Evolutionary conservation across 179 eudicot genomes (phyloP).

Genomic region (Beta corolliflora): DNA sequence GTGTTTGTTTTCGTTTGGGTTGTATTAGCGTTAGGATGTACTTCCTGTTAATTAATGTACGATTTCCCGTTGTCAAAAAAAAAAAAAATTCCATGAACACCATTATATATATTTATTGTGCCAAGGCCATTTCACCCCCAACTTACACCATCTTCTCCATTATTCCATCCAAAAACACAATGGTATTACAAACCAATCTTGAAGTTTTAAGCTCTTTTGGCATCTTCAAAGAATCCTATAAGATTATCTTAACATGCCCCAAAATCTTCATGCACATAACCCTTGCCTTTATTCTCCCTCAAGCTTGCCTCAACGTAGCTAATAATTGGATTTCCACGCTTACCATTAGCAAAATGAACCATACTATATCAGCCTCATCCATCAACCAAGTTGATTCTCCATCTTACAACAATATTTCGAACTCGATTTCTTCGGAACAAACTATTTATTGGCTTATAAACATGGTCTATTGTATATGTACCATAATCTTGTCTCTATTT

Average conservation of each 20-base stretch:
- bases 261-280: constrained; percentile 51
- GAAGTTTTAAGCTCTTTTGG: constrained; percentile 33
- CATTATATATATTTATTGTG: no score
- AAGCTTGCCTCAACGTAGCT: constrained; percentile 34
- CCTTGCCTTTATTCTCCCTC: constrained; percentile 49
- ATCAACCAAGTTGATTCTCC: constrained; percentile 1
- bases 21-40: no score
- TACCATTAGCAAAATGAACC: no score
- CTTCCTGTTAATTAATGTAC: no score
- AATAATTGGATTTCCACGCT: constrained; percentile 25
- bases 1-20: no score
- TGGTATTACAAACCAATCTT: constrained; percentile 12
- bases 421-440: constrained; percentile 33
- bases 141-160: background rate
- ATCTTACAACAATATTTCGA: constrained; percentile 8
- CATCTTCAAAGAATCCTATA: constrained; percentile 37
- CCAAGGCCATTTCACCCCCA: no score
- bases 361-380: constrained; percentile 11
- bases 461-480: constrained; percentile 23
- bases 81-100: no score
- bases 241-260: constrained; percentile 30
- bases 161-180: background rate
- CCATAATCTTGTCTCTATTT: constrained; percentile 38
- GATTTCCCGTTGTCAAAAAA: no score
- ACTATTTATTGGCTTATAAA: constrained; percentile 24